Evolutionary conservation across 805 yeast species (phyloP), one percentile per base, ranked within the genome.

Genomic region (Lipomyces japonicus): DNA sequence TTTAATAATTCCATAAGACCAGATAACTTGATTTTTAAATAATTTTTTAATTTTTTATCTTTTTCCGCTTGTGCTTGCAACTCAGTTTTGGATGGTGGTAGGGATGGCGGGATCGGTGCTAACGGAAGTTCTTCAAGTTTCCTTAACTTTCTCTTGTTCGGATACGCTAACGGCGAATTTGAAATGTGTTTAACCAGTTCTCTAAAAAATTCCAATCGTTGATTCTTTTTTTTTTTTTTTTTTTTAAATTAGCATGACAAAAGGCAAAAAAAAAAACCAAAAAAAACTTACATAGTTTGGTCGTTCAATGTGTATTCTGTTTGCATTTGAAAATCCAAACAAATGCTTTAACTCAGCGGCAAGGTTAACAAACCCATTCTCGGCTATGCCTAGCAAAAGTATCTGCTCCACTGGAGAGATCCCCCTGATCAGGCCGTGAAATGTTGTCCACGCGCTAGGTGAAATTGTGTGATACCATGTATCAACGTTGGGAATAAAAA

Each of bases 1-100:
- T 90, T 89, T 72, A 91, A 85, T 21, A 86, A 69, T 57, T 93
- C 97, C 93, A 93, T 86, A 36, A 93, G 70, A 0, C 86, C 90
- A 4, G 95, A 82, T 26, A 93, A 73, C 66, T 86, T 89, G 51
- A 93, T 80, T 67, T 91, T 93, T 50, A 93, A 70, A 14, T 86
- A 75, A 65, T 91, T 91, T 65, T 89, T 89, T 51, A 91, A 71
- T 61, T 84, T 81, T 74, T 87, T 83, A 65, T 93, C 97, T 49
- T 75, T 75, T 50, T 80, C 80, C 46, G 75, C 77, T 53, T 75
- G 76, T 3, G 55, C 52, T 57, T 75, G 81, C 39, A 74, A 52
- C 47, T 75, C 74, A 50, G 71, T 74, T 60, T 70, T 72, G 22
- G 75, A 64, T n/a, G 68, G 53, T 2, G 63, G 66, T 2, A 68